Evolutionary conservation across 2,329 filamentous ascomycete species (phyloP), one percentile per base, ranked within the genome.

Genomic region (Grosmannia clavigera): DNA sequence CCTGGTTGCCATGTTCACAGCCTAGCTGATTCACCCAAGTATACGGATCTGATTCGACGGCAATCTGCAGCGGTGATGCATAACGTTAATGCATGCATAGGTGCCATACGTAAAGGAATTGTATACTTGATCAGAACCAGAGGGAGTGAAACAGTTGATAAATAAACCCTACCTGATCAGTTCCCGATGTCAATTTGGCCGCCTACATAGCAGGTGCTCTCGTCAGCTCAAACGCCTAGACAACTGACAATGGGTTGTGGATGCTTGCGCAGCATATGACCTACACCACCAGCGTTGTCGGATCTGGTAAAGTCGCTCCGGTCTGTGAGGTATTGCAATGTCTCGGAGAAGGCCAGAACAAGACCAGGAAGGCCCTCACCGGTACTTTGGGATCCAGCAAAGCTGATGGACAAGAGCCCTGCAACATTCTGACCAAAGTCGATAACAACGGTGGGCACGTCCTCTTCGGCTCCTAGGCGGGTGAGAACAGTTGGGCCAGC

Each of bases 341-440:
- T 76, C 66, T 80, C 78, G 0, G 78, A 80, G 63, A 80, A 80
- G 12, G 74, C 74, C 29, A 80, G 64, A 43, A 71, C 69, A n/a
- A 80, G 65, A 0, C 77, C 77, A 0, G 72, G 76, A 58, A 50
- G 61, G 57, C 65, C 70, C 7, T 54, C 54, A 5, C 57, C 58
- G 22, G 60, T 31, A 46, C 67, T 58, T 35, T 61, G 62, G 0
- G 72, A 69, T 0, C 72, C 72, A 1, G 69, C 70, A 61, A 80
- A 79, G 7, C 70, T 66, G 50, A 80, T 75, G 4, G 67, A 70
- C 4, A 79, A 60, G 43, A 73, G 67, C 0, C 78, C 78, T 7
- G 73, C 76, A 4, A 76, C 69, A 59, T 78, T 78, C 58, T 74
- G 72, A 1, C 78, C 78, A 65, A 79, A 80, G 64, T 80, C 78